Base-by-base conservation (phyloP, 2,329 filamentous ascomycete genomes). In the Pseudovirgaria hyperparasitica region DNA sequence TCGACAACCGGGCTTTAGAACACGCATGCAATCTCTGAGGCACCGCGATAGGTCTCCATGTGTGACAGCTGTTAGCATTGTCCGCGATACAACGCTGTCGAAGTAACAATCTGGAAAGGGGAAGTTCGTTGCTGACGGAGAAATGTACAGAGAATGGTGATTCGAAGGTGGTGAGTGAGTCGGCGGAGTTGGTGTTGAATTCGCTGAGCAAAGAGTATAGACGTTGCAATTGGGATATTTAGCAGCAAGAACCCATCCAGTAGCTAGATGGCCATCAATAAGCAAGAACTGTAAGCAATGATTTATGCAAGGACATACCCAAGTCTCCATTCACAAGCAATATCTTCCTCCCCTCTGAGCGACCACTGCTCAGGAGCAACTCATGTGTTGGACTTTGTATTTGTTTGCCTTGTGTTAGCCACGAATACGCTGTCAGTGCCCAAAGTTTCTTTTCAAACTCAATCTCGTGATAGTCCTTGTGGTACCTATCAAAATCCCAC, bases 361-460 rank as follows among this genome's bases (percentile, higher is more conserved):
- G 40, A 9, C 40, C 40, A 25, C 41, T 41, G 12, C 25, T 32
- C 23, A 29, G 37, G 7, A 45, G 35, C 18, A 43, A 4, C 10
- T 45, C 42, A 23, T 45, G 42, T 14, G 40, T 37, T 9, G 42
- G 42, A 9, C 39, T 42, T 19, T 44, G 42, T 2, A 45, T 25
- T 4, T 42, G 40, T 24, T 45, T 45, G 23, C 43, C 40, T 21
- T 45, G 41, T 7, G 42, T 45, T 16, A 45, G 28, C 19, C 42
- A 41, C 22, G 40, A 40, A 20, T 44, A 50, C 1, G 62, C 62
- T 16, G 65, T 72, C 19, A 76, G 55, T 54, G 82, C 65, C 71
- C 71, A 76, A 21, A 67, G 52, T 39, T 71, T 68, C 41, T 69
- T 68, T 34, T 69, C 64, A 25, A 69, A 53, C 31, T 67, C 66